Evolutionary conservation across 192 early-diverging fungal genomes (phyloP), one percentile per base, ranked within the genome.

Genomic region (Neocallimastix lanati): DNA sequence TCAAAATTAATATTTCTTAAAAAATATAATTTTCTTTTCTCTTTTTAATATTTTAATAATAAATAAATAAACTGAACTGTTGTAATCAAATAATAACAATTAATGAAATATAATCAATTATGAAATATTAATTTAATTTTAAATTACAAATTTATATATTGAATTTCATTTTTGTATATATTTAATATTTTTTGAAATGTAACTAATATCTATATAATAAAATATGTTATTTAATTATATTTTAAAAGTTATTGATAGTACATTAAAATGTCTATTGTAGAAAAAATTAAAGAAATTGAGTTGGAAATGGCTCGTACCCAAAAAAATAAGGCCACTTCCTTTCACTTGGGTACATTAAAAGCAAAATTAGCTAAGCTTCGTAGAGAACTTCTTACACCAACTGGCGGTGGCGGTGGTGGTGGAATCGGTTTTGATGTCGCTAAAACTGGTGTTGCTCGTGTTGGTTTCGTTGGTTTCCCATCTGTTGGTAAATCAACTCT

Each of bases 351-450:
- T 80, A 29, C 79, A 18, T 88, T 94, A 80, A 97, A 99, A 86
- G 97, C 97, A 82, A 99, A 99, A 88, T 87, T 99, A 40, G 97
- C 97, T 80, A 99, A 99, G 86, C 88, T 98, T 79, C 87, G 93
- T 82, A 91, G 96, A 85, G 96, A 99, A 88, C 90, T 99, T 77
- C 85, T 99, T 40, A 95, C 93, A 28, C 95, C 96, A 5, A 82
- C 90, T 2, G 89, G 91, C 78, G 91, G 93, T 78, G 91, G 95
- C 77, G 96, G 97, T 76, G 96, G 96, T 29, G 93, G 92, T 35
- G 97, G 96, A 78, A 93, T 96, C 40, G 97, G 97, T 78, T 98
- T 99, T 85, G 97, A 99, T 88, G 97, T 97, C 13, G 96, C 96
- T 18, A 96, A 97, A 80, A 99, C 97, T 35, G 96, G 97, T 85